phyloP scores from a whole-genome alignment of 1,284 basidiomycete genomes.

The Puccinia novopanici region DNA sequence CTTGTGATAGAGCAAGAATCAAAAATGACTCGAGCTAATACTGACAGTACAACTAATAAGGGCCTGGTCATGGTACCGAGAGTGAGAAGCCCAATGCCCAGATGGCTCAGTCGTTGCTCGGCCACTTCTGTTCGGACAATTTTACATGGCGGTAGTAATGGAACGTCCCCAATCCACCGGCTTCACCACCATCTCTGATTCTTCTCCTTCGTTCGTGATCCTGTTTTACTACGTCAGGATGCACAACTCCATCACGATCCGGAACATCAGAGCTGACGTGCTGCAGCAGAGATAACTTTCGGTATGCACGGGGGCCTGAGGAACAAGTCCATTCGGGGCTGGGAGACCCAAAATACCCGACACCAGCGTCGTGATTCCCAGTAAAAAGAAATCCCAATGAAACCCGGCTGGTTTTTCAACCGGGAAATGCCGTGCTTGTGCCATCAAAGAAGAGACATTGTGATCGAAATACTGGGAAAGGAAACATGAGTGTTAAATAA shows the following conservation, averaged over 20 bases:
- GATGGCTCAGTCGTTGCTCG: slow-evolving; percentile 58
- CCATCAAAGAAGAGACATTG: slow-evolving; percentile 80
- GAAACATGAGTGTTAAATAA: not conserved
- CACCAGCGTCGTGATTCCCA: slow-evolving; percentile 88
- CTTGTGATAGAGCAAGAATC: slow-evolving; percentile 53
- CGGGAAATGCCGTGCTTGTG: slow-evolving; percentile 86
- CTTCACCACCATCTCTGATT: not conserved
- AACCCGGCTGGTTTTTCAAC: slow-evolving; percentile 89
- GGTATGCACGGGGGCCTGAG: slow-evolving; percentile 93
- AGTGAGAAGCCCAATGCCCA: slow-evolving; percentile 58
- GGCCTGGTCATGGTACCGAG: slow-evolving; percentile 59
- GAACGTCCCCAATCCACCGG: slow-evolving; percentile 17
- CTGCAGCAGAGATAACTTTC: slow-evolving; percentile 77
- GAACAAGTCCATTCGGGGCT: slow-evolving; percentile 66
- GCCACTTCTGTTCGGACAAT: slow-evolving; percentile 56
- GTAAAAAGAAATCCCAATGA: slow-evolving; percentile 72
- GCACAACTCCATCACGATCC: slow-evolving; percentile 53
- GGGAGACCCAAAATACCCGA: slow-evolving; percentile 75
- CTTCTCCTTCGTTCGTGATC: slow-evolving; percentile 55
- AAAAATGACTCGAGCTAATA: slow-evolving; percentile 12
- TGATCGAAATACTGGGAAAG: slow-evolving; percentile 62
- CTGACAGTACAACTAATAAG: slow-evolving; percentile 57
- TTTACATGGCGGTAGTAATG: slow-evolving; percentile 51
- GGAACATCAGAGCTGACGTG: slow-evolving; percentile 54
- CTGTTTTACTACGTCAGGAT: slow-evolving; percentile 62